Base-by-base conservation (phyloP, 169 alveolate genomes). In the Cryptosporidium sp. region DNA sequence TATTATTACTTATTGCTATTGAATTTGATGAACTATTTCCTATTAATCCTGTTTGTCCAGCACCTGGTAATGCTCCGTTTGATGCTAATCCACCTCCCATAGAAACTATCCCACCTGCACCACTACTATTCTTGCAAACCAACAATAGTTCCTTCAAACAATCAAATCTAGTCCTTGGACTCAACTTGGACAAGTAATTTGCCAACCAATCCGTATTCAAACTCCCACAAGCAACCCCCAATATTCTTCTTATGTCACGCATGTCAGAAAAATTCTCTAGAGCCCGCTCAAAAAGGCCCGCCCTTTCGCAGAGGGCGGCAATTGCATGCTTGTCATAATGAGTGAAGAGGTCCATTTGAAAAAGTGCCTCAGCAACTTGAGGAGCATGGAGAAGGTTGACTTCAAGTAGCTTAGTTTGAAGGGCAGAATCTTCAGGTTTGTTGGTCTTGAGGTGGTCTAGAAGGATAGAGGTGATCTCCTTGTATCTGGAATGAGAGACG, bases 391-490 rank as follows among this genome's bases (percentile, higher is more conserved):
- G 93, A 62, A 99, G 93, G 92, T 98, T 99, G 74, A 98, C 95
- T 91, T 97, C 99, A 70, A 99, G 94, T 62, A 99, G 97, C 91
- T 97, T 97, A 35, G 99, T 99, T 94, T 99, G 99, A 41, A 98
- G 96, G 86, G 96, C 97, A 33, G 98, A 99, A 86, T 98, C 99
- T 94, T 98, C 99, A 29, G 99, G 98, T 92, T 95, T 95, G 95
- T 98, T 97, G 50, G 96, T 96, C 93, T 97, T 97, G 84, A 99
- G 95, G 86, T 97, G 98, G 71, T 98, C 99, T 52, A 99, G 96
- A 91, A 99, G 93, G 85, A 98, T 95, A 21, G 99, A 97, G 37
- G 99, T 98, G 51, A 98, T 92, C 93, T 98, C 99, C 93, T 98
- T 98, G 68, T 97, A 94, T 85, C 97, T 96, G 68, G 97, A 94